Conservation (phyloP, 805 yeast genomes). For the Kazachstania bromeliacearum region DNA sequence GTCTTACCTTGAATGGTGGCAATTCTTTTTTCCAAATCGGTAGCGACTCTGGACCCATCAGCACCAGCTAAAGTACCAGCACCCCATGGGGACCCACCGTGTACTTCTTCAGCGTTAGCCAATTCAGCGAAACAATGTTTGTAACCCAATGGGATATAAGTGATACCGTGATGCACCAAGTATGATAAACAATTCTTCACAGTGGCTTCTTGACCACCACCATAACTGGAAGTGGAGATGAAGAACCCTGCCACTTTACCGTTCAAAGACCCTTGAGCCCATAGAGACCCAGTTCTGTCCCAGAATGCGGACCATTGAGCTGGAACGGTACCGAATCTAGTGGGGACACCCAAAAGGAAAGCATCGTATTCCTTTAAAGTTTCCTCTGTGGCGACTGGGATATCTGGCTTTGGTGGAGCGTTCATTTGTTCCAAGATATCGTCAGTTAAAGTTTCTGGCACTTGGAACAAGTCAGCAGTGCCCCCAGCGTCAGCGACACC, state of each 20-base stretch:
- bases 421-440: constrained; percentile 49
- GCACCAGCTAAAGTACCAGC: constrained; percentile 72
- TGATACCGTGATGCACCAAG: constrained; percentile 68
- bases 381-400: constrained; percentile 50
- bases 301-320: constrained; percentile 71
- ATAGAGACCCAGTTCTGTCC: constrained; percentile 72
- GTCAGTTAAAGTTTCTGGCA: constrained; percentile 64
- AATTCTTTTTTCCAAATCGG: constrained; percentile 53
- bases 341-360: constrained; percentile 71
- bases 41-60: constrained; percentile 67
- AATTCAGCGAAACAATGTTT: constrained; percentile 46
- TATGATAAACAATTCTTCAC: constrained; percentile 50
- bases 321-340: constrained; percentile 69
- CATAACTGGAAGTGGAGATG: constrained; percentile 59
- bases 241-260: constrained; percentile 77
- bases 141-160: constrained; percentile 73
- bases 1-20: constrained; percentile 61
- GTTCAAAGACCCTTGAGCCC: constrained; percentile 60
- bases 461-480: constrained; percentile 60
- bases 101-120: constrained; percentile 54
- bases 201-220: constrained; percentile 80
- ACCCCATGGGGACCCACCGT: constrained; percentile 87
- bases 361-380: constrained; percentile 59
- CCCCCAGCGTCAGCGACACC: constrained; percentile 70
- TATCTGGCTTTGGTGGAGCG: constrained; percentile 54